Base-by-base conservation (phyloP, 2,329 filamentous ascomycete genomes). In the Cercospora janseana region DNA sequence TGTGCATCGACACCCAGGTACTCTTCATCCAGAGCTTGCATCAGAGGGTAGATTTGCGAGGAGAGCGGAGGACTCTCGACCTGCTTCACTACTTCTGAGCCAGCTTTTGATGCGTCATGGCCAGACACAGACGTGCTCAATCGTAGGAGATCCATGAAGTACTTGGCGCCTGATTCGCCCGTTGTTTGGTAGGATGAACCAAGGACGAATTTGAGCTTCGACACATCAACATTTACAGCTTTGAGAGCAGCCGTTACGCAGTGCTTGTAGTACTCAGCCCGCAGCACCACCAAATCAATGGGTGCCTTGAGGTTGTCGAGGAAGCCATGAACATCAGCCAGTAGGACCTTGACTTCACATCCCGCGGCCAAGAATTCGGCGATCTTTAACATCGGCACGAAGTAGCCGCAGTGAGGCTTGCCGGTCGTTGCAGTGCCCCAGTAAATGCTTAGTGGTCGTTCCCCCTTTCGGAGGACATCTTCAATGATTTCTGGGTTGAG, bases 21-120 rank as follows among this genome's bases (percentile, higher is more conserved):
- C 73, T 93, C 79, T 73, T 97, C 92, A 65, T 97, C 92, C 38
- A 97, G 75, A 1, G 87, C 87, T 72, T 97, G 93, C 72, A 98
- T 84, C 40, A 94, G 77, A 1, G 88, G 88, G 75, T 94, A 94
- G 55, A 92, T 79, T 9, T 92, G 76, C 1, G 87, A 88, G 49
- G 79, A 82, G 47, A 94, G 68, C 3, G 86, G 80, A 7, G 86
- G 81, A 63, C 92, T 90, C 49, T 81, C 80, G 3, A 86, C 83
- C 74, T 97, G 90, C 78, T 97, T 97, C 59, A 98, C 92, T 6
- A 97, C 82, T 71, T 97, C 93, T 1, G 89, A 87, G 29, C 92
- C 92, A 0, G 92, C 91, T 71, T 89, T 93, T 71, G 90, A 88
- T 12, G 90, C 88, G 64, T 93, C 84, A 66, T 91, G 83, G 71